Evolutionary conservation across 192 early-diverging fungal species (phyloP).

Genomic region (Allomyces macrogynus): DNA sequence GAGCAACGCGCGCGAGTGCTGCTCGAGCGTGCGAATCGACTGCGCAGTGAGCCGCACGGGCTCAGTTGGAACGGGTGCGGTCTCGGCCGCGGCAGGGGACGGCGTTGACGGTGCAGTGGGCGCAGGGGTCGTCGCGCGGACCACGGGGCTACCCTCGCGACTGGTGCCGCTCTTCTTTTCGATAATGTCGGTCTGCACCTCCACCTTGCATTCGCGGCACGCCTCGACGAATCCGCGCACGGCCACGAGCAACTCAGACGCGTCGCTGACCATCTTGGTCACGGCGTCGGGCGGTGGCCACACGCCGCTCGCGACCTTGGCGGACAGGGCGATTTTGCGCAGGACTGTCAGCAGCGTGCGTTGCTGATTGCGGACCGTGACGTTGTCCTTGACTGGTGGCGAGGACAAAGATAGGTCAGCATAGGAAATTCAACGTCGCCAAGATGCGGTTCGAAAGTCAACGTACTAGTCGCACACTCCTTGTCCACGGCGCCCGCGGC

Average conservation of each 20-base stretch:
- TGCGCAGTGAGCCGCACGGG: background rate
- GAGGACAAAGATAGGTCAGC: too few species aligned
- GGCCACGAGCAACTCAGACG: conserved; percentile 50
- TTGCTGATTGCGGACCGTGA: conserved; percentile 42
- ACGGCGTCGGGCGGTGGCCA: conserved; percentile 77
- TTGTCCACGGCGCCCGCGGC: conserved; percentile 19
- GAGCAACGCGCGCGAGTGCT: background rate
- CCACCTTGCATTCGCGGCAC: conserved; percentile 34
- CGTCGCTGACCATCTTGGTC: conserved; percentile 44
- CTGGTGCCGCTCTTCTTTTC: too few species aligned
- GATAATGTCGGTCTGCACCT: background rate
- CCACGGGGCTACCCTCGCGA: too few species aligned
- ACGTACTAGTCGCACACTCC: conserved; percentile 11
- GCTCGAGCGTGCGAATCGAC: conserved; percentile 10
- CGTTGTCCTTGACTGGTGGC: conserved; percentile 10
- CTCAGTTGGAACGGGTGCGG: too few species aligned
- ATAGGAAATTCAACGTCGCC: too few species aligned
- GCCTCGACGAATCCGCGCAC: conserved; percentile 53
- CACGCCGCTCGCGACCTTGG: conserved; percentile 58
- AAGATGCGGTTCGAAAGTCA: background rate
- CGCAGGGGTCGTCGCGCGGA: too few species aligned
- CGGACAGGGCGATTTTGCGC: conserved; percentile 62
- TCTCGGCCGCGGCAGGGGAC: too few species aligned
- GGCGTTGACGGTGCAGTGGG: too few species aligned
- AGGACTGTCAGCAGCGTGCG: conserved; percentile 56